Conservation (phyloP, 768 basidiomycete genomes). For the Multifurca ochricompacta region DNA sequence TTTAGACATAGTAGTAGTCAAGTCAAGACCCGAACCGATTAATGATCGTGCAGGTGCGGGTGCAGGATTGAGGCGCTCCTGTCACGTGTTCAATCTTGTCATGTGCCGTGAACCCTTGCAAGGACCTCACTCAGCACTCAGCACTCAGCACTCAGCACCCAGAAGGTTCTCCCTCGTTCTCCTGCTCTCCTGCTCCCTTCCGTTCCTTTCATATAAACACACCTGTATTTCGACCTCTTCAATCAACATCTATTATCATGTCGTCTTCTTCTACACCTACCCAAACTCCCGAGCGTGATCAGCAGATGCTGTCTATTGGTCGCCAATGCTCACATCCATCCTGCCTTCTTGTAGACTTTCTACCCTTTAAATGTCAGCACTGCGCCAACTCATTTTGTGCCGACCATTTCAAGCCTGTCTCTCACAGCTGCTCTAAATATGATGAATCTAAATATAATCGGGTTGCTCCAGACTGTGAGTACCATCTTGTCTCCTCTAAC, state of each 20-base stretch:
- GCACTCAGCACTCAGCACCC: not conserved
- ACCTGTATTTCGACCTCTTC: too few species aligned
- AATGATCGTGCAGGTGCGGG: too few species aligned
- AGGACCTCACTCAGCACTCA: not conserved
- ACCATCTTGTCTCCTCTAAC: not conserved
- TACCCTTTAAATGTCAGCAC: slow-evolving; percentile 83
- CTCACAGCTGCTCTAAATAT: slow-evolving; percentile 61
- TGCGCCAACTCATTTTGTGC: slow-evolving; percentile 65
- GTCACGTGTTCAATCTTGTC: too few species aligned
- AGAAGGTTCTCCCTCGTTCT: not conserved
- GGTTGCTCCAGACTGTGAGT: slow-evolving; percentile 67
- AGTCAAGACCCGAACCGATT: too few species aligned
- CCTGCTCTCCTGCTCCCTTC: not conserved
- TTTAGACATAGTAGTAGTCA: slow-evolving; percentile 12
- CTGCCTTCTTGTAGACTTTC: slow-evolving; percentile 72
- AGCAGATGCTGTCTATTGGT: slow-evolving; percentile 58
- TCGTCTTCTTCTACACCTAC: slow-evolving; percentile 22
- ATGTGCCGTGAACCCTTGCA: too few species aligned
- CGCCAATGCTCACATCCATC: slow-evolving; percentile 60
- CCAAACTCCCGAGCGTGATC: slow-evolving; percentile 33
- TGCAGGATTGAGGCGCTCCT: too few species aligned
- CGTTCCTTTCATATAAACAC: too few species aligned
- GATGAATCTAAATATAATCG: slow-evolving; percentile 66
- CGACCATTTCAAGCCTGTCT: slow-evolving; percentile 66
- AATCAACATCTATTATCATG: slow-evolving; percentile 23